Percentiles rank a stretch among this genome's conserved stretches.
Conservation (phyloP, 345 rosid species). For the Aethionema arabicum region DNA sequence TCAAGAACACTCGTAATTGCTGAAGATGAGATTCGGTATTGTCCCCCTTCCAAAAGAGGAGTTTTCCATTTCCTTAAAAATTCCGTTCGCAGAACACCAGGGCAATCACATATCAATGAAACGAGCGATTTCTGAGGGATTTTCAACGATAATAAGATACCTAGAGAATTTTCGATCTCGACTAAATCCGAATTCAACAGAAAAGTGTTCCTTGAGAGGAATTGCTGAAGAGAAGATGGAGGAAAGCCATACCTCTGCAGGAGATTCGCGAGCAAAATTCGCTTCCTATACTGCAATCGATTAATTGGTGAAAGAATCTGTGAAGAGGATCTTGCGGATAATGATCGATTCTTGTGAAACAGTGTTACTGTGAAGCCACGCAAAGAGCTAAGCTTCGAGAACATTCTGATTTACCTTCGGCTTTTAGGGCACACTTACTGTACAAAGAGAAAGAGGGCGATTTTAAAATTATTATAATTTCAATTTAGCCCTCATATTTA, state of each 20-base stretch:
- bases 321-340: slow-evolving; percentile 29
- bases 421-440: neutral
- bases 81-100: slow-evolving; percentile 55
- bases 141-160: slow-evolving; percentile 52
- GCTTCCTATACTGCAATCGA: slow-evolving; percentile 44
- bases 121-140: slow-evolving; percentile 52
- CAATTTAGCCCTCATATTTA: too few relatives aligned
- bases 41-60: slow-evolving; percentile 30
- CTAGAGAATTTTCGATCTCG: slow-evolving; percentile 56
- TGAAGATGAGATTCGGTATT: slow-evolving; percentile 38
- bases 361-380: slow-evolving; percentile 17
- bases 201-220: slow-evolving; percentile 45
- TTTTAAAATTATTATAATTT: too few relatives aligned
- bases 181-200: slow-evolving; percentile 44
- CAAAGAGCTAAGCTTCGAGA: slow-evolving; percentile 26
- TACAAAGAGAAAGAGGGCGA: slow-evolving; percentile 15
- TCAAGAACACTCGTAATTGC: slow-evolving; percentile 49
- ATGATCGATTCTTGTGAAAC: slow-evolving; percentile 24
- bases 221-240: slow-evolving; percentile 52
- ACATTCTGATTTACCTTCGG: slow-evolving; percentile 23
- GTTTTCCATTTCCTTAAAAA: slow-evolving; percentile 64
- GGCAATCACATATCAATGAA: slow-evolving; percentile 59
- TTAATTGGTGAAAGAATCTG: slow-evolving; percentile 12
- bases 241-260: slow-evolving; percentile 70
- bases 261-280: slow-evolving; percentile 54